These are phyloP conservation scores for Solanum rostratum DNA, from an alignment of 257 asterid species.

Conservation along the genomic window DNA sequence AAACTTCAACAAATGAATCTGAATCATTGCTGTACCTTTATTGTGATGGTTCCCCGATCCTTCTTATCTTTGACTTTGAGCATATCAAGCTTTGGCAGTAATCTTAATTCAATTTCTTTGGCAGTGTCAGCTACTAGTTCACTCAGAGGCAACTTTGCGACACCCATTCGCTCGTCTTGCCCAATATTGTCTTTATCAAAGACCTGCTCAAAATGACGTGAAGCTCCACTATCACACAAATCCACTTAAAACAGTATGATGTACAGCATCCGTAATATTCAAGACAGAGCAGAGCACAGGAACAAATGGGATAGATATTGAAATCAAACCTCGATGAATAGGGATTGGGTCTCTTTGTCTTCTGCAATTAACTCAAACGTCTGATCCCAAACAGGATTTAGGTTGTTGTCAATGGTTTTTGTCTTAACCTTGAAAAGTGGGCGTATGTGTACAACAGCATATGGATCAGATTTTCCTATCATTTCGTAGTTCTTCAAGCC, in stretches of 20 bases:
- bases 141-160: conserved; percentile 48
- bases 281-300: neutral
- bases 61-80: conserved; percentile 81
- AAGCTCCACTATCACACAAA: neutral
- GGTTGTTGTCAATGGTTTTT: conserved; percentile 76
- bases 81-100: conserved; percentile 82
- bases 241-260: neutral
- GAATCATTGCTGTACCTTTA: conserved; percentile 35
- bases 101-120: conserved; percentile 49
- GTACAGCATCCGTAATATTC: neutral
- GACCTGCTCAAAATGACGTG: conserved; percentile 37
- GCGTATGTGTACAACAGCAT: conserved; percentile 62
- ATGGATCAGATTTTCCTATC: conserved; percentile 97
- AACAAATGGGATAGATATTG: neutral
- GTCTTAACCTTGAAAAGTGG: conserved; percentile 91
- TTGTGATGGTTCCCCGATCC: conserved; percentile 68
- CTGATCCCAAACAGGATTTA: conserved; percentile 88
- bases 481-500: conserved; percentile 85
- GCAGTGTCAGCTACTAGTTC: conserved; percentile 59
- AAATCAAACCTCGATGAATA: conserved; percentile 60
- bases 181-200: conserved; percentile 76
- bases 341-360: conserved; percentile 94
- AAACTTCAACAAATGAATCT: neutral
- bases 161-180: conserved; percentile 76
- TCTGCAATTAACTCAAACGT: conserved; percentile 73